Base-by-base conservation (phyloP, 2,329 filamentous ascomycete species). In the Graphilbum sp. region DNA sequence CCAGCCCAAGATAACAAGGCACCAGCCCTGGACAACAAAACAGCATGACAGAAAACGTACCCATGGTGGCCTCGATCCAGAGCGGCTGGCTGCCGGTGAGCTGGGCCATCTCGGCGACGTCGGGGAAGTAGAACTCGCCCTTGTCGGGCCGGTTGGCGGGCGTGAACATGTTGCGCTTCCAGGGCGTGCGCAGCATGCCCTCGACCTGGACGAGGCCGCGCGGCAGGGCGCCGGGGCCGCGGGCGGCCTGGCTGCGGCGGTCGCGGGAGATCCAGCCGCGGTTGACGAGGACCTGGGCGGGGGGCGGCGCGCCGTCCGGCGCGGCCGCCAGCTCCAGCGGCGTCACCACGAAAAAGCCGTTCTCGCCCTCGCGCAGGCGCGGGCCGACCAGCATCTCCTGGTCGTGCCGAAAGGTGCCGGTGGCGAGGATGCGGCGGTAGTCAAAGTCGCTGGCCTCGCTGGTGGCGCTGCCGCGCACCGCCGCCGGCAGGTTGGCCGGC, bases 141-240 rank as follows among this genome's bases (percentile, higher is more conserved):
- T 76, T 75, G 48, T 87, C 78, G 0, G 88, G 88, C 48, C 74
- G 66, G 50, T 98, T 98, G 0, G 81, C 76, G 0, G 90, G 90
- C 40, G 90, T 98, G 56, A 98, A 98, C 71, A 87, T 80, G 56
- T 98, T 98, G 68, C 88, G 93, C 69, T 93, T 90, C 73, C 84
- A 93, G 9, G 88, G 88, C 61, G 90, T 75, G 42, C 90, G 63
- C 54, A 98, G 55, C 54, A 98, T 52, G 0, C 90, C 90, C 59
- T 94, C 77, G 3, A 98, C 75, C 1, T 69, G 71, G 10, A 96
- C 77, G 50, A 80, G 73, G 0, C 75, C 84, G 35, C 52, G 55
- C 0, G 81, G 79, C 47, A 96, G 48, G 1, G 75, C 75, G 19
- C 75, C 70, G 0, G 68, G 62, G 0, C 67, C 62, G 19, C 84